phyloP scores from a whole-genome alignment of 768 basidiomycete genomes.

The Collybia nuda region DNA sequence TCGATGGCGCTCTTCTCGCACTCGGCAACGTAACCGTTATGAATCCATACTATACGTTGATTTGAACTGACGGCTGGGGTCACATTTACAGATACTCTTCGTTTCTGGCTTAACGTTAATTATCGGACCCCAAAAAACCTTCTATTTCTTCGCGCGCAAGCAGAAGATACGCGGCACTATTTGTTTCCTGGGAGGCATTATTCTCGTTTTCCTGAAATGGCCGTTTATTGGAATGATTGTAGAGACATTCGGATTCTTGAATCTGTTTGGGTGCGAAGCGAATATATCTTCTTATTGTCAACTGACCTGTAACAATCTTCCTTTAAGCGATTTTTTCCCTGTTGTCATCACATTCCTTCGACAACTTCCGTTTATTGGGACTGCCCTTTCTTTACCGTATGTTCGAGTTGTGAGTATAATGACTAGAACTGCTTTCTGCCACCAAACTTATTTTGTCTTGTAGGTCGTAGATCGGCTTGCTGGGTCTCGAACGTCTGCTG shows the following conservation, averaged over 20 bases:
- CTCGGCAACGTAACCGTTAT: conserved; percentile 80
- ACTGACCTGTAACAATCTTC: neutral
- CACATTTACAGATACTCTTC: conserved; percentile 80
- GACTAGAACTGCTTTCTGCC: neutral
- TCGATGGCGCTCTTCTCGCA: conserved; percentile 92
- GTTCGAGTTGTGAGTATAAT: conserved; percentile 70
- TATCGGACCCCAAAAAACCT: conserved; percentile 96
- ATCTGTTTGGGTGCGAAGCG: conserved; percentile 83
- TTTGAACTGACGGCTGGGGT: conserved; percentile 6
- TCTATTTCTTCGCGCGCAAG: conserved; percentile 95
- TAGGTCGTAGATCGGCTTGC: conserved; percentile 80
- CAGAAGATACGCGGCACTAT: conserved; percentile 90
- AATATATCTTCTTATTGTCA: too few species aligned
- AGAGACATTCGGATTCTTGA: conserved; percentile 96
- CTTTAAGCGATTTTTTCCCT: conserved; percentile 93
- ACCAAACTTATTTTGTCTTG: conserved; percentile 1
- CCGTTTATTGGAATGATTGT: conserved; percentile 92
- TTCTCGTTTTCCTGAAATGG: conserved; percentile 94
- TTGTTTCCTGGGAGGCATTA: conserved; percentile 87
- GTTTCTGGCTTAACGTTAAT: conserved; percentile 92
- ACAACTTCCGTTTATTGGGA: conserved; percentile 91
- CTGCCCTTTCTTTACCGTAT: conserved; percentile 81
- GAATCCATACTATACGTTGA: neutral
- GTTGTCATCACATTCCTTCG: conserved; percentile 96
- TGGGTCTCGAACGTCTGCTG: conserved; percentile 75